Conservation (phyloP, 768 basidiomycete genomes). For the Coprinellus aureogranulatus region DNA sequence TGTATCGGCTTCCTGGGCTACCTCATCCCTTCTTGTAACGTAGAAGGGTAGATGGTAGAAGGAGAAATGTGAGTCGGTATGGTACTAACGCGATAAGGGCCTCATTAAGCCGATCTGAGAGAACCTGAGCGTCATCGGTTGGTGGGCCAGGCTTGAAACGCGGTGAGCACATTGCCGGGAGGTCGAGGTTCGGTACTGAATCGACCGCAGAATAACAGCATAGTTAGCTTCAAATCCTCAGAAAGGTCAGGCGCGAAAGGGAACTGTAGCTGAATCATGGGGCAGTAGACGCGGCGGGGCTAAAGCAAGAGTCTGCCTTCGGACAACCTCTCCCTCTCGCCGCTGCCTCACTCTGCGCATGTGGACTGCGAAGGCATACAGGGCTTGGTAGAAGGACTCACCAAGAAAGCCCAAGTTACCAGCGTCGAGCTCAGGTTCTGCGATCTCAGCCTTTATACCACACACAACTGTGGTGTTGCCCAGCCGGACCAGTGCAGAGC, state of each 20-base stretch:
- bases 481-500: slow-evolving; percentile 85
- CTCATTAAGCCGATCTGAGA: slow-evolving; percentile 81
- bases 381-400: slow-evolving; percentile 29
- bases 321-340: too few species aligned
- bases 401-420: slow-evolving; percentile 82
- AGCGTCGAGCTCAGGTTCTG: slow-evolving; percentile 79
- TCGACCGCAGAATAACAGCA: too few species aligned
- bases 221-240: neutral
- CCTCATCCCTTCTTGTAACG: too few species aligned
- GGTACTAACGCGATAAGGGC: slow-evolving; percentile 64
- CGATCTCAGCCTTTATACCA: slow-evolving; percentile 93
- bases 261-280: too few species aligned
- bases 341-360: too few species aligned
- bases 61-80: neutral
- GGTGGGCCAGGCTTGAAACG: slow-evolving; percentile 96
- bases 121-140: slow-evolving; percentile 87
- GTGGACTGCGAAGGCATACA: neutral
- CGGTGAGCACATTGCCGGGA: slow-evolving; percentile 90
- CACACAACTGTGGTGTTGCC: slow-evolving; percentile 95
- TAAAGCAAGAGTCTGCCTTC: too few species aligned
- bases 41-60: neutral
- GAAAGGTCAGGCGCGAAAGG: too few species aligned
- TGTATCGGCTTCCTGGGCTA: neutral
- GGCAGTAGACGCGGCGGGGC: too few species aligned
- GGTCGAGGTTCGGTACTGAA: slow-evolving; percentile 90